A percentile compares a stretch with the other conserved stretches of the same genome.
Conservation (phyloP, 208 protist species). For the Angomonas desouzai region DNA sequence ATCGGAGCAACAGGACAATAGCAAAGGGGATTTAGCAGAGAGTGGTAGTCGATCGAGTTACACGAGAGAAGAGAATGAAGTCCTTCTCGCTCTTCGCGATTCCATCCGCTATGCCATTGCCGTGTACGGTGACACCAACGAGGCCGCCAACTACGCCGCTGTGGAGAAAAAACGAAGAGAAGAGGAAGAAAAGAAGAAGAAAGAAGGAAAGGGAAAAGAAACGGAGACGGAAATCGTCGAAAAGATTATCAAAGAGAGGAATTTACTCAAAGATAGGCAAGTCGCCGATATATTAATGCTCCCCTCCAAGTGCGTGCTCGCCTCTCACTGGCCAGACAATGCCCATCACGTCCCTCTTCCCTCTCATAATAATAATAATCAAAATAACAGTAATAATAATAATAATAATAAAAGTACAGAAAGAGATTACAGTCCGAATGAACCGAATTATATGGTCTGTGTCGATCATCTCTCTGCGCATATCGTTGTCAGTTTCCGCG, state of each 20-base stretch:
- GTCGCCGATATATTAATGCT: conserved; percentile 46
- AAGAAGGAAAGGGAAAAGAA: background rate
- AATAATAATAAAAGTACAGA: background rate
- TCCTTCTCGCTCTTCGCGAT: conserved; percentile 31
- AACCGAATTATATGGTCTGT: conserved; percentile 53
- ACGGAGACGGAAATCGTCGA: background rate
- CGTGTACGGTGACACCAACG: conserved; percentile 50
- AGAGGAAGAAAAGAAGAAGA: background rate
- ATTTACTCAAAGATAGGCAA: conserved; percentile 35
- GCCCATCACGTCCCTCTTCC: background rate
- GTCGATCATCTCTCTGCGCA: conserved; percentile 37
- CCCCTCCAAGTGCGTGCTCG: conserved; percentile 29
- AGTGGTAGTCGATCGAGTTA: too few species aligned
- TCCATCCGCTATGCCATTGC: conserved; percentile 56
- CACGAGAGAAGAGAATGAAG: background rate
- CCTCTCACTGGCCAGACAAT: conserved; percentile 39
- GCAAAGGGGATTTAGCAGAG: too few species aligned
- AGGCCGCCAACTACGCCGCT: conserved; percentile 27
- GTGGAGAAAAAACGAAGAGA: conserved; percentile 21
- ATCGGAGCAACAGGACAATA: too few species aligned
- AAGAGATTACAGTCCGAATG: conserved; percentile 15
- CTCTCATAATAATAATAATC: background rate
- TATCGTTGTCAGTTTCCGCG: conserved; percentile 61
- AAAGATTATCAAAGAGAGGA: conserved; percentile 5
- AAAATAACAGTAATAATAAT: background rate